Percentiles rank a stretch among this genome's conserved stretches.
Evolutionary conservation across 2,329 filamentous ascomycete genomes (phyloP).

Genomic region (Didymosphaeria variabile): DNA sequence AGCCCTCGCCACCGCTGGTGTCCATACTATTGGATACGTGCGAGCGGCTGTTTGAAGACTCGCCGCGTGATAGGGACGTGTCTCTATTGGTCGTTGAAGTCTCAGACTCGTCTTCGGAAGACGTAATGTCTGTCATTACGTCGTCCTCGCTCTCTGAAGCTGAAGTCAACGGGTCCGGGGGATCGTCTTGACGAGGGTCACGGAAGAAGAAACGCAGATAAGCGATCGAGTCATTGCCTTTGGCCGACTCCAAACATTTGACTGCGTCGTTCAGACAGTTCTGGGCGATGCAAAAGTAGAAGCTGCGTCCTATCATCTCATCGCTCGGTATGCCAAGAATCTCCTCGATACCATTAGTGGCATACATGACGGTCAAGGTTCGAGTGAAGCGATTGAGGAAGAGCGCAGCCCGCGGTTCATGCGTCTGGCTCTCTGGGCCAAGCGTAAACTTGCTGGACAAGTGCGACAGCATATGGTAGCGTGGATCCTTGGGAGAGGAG

Average conservation of each 20-base stretch:
- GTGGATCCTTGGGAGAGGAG: slow-evolving; percentile 80
- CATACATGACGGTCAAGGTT: slow-evolving; percentile 85
- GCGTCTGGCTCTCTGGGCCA: slow-evolving; percentile 64
- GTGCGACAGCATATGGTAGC: slow-evolving; percentile 89
- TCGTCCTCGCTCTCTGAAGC: slow-evolving; percentile 61
- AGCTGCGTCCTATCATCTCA: slow-evolving; percentile 77
- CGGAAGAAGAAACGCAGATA: slow-evolving; percentile 88
- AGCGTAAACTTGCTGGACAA: slow-evolving; percentile 79
- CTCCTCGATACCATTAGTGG: slow-evolving; percentile 77
- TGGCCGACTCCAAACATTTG: slow-evolving; percentile 81
- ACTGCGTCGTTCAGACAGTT: slow-evolving; percentile 80
- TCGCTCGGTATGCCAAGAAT: slow-evolving; percentile 77
- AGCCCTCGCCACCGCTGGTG: slow-evolving; percentile 26
- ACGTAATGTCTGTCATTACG: slow-evolving; percentile 58
- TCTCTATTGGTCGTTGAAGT: slow-evolving; percentile 57
- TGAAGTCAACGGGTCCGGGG: slow-evolving; percentile 47
- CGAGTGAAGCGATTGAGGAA: slow-evolving; percentile 88
- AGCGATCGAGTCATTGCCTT: slow-evolving; percentile 89
- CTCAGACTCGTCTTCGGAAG: slow-evolving; percentile 58
- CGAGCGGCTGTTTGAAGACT: slow-evolving; percentile 33
- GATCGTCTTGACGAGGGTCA: slow-evolving; percentile 69
- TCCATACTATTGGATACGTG: slow-evolving; percentile 24
- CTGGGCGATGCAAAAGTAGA: slow-evolving; percentile 86
- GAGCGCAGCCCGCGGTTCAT: slow-evolving; percentile 83
- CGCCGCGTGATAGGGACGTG: slow-evolving; percentile 24